These are phyloP conservation scores for Cladophialophora carrionii DNA, from an alignment of 2,329 filamentous ascomycete genomes.

Conservation along the genomic window DNA sequence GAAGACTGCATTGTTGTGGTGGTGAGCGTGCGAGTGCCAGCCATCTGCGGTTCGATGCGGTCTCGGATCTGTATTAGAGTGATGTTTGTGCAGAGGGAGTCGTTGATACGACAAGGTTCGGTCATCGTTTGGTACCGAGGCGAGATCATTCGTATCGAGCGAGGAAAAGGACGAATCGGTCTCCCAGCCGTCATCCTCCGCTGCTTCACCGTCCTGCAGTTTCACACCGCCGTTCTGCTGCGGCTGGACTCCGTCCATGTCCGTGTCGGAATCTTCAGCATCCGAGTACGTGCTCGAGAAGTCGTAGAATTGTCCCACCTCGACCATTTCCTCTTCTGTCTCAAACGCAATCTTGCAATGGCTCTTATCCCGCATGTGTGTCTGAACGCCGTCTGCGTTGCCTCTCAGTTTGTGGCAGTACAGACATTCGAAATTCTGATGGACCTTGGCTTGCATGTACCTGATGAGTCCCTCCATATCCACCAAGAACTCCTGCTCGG, in stretches of 20 bases:
- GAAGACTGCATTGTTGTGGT: constrained; percentile 74
- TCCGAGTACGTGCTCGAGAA: constrained; percentile 96
- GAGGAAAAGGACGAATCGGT: constrained; percentile 91
- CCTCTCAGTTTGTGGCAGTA: constrained; percentile 83
- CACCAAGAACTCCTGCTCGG: constrained; percentile 80
- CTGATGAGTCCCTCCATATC: constrained; percentile 79
- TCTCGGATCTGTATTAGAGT: constrained; percentile 70
- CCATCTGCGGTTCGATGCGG: constrained; percentile 75
- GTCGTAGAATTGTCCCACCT: constrained; percentile 95
- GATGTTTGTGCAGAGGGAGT: constrained; percentile 72
- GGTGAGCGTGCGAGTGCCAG: constrained; percentile 81
- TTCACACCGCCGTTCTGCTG: constrained; percentile 66
- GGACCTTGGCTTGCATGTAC: constrained; percentile 78
- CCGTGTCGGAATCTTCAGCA: constrained; percentile 63
- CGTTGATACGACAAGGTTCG: constrained; percentile 72
- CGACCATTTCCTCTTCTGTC: constrained; percentile 84
- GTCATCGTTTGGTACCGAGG: constrained; percentile 74
- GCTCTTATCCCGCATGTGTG: constrained; percentile 94
- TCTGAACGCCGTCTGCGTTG: constrained; percentile 79
- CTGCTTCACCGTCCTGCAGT: constrained; percentile 44
- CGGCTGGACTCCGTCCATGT: constrained; percentile 55
- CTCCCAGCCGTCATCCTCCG: constrained; percentile 85
- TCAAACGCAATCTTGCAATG: constrained; percentile 97
- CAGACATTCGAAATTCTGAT: constrained; percentile 79
- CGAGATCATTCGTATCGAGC: constrained; percentile 78